Conservation (phyloP, 73 alveolate genomes). For the Paramecium sonneborni region DNA sequence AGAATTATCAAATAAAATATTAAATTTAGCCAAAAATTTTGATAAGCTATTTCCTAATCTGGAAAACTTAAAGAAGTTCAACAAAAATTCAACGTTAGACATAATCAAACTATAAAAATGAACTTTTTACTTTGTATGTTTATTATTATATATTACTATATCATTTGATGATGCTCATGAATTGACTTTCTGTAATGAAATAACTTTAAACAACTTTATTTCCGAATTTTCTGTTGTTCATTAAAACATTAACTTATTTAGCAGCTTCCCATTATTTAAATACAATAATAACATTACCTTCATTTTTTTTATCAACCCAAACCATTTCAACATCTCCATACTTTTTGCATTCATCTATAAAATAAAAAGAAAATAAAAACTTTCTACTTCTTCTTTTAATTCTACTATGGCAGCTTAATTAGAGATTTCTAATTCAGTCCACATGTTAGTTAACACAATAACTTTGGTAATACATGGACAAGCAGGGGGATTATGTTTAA, state of each 20-base stretch:
- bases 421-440: conserved; percentile 51
- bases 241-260: conserved; percentile 35
- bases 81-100: conserved; percentile 8
- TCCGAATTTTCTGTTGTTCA: conserved; percentile 55
- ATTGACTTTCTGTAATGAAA: conserved; percentile 59
- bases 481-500: conserved; percentile 49
- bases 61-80: conserved; percentile 65
- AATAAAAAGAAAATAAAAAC: background rate
- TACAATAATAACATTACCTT: conserved; percentile 41
- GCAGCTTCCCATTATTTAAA: conserved; percentile 59
- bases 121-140: background rate
- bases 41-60: conserved; percentile 63
- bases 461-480: conserved; percentile 49
- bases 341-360: conserved; percentile 31
- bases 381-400: conserved; percentile 49
- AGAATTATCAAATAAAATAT: conserved; percentile 19
- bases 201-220: conserved; percentile 35
- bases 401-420: conserved; percentile 43
- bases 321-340: conserved; percentile 55
- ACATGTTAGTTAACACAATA: conserved; percentile 30
- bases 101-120: background rate
- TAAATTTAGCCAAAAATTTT: conserved; percentile 62
- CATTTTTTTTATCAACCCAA: conserved; percentile 51
- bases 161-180: conserved; percentile 56
- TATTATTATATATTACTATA: conserved; percentile 10